phyloP scores from a whole-genome alignment of 331 rosid genomes.

The Malus hybrid region DNA sequence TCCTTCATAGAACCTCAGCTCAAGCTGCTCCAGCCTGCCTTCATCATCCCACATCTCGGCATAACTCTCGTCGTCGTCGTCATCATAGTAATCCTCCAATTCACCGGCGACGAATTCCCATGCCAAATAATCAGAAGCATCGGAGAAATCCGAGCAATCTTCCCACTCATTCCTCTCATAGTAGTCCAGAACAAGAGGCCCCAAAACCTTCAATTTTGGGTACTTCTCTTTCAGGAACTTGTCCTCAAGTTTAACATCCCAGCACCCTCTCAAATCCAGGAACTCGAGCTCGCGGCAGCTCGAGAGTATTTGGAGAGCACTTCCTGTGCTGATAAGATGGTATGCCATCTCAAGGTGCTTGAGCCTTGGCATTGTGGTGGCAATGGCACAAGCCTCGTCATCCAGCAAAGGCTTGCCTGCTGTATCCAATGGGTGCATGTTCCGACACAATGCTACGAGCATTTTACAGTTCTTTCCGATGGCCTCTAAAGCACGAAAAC shows the following conservation, averaged over 20 bases:
- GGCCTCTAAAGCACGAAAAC: constrained; percentile 52
- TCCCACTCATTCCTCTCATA: constrained; percentile 70
- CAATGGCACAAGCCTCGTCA: constrained; percentile 76
- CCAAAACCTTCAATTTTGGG: constrained; percentile 62
- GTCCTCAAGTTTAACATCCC: constrained; percentile 71
- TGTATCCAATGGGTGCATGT: constrained; percentile 73
- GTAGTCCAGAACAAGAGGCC: constrained; percentile 53
- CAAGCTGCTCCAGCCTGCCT: constrained; percentile 63
- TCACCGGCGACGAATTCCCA: constrained; percentile 67
- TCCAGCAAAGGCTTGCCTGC: constrained; percentile 60
- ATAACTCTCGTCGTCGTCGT: constrained; percentile 59
- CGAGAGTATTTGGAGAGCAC: constrained; percentile 55
- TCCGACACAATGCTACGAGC: constrained; percentile 64
- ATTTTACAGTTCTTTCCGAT: constrained; percentile 84
- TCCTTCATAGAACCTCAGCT: constrained; percentile 83
- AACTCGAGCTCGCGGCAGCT: constrained; percentile 62
- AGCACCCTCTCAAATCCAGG: constrained; percentile 80
- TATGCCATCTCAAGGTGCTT: constrained; percentile 92
- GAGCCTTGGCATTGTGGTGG: constrained; percentile 89
- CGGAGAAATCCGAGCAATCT: constrained; percentile 66
- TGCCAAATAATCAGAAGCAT: constrained; percentile 56
- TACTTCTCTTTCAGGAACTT: constrained; percentile 38
- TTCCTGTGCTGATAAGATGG: constrained; percentile 49
- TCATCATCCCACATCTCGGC: constrained; percentile 73
- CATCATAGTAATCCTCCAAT: constrained; percentile 43